Evolutionary conservation across 2,329 filamentous ascomycete species (phyloP).

Genomic region (Fusarium nelsonii): DNA sequence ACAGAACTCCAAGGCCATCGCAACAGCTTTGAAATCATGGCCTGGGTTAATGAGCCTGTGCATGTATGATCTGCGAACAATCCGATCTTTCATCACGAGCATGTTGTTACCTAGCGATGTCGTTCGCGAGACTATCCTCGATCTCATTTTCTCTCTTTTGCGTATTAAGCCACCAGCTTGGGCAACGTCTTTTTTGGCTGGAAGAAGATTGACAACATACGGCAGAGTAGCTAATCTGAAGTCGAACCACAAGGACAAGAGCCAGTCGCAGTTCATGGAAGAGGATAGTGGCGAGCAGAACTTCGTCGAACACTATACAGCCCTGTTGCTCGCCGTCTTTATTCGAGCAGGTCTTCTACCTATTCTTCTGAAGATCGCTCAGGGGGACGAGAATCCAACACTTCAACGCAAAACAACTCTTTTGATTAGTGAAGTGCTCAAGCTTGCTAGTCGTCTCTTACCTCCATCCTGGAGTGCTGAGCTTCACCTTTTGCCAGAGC

Average conservation of each 20-base stretch:
- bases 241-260: constrained; percentile 62
- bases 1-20: constrained; percentile 91
- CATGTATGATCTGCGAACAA: constrained; percentile 87
- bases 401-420: constrained; percentile 91
- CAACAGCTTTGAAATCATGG: constrained; percentile 93
- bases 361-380: constrained; percentile 72
- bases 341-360: constrained; percentile 82
- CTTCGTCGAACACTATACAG: constrained; percentile 93
- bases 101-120: constrained; percentile 68
- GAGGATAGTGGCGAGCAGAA: constrained; percentile 81
- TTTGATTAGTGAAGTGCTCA: constrained; percentile 89
- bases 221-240: constrained; percentile 91
- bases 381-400: constrained; percentile 74
- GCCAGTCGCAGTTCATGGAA: constrained; percentile 67
- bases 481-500: constrained; percentile 87
- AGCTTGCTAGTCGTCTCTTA: constrained; percentile 86
- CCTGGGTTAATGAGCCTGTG: constrained; percentile 88
- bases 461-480: constrained; percentile 85
- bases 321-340: constrained; percentile 86
- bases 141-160: constrained; percentile 82
- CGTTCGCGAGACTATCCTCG: constrained; percentile 82
- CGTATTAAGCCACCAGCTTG: constrained; percentile 92
- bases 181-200: constrained; percentile 95
- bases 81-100: constrained; percentile 80
- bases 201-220: constrained; percentile 92